phyloP scores from a whole-genome alignment of 495 filamentous ascomycete species.

The Alectoria sarmentosa region DNA sequence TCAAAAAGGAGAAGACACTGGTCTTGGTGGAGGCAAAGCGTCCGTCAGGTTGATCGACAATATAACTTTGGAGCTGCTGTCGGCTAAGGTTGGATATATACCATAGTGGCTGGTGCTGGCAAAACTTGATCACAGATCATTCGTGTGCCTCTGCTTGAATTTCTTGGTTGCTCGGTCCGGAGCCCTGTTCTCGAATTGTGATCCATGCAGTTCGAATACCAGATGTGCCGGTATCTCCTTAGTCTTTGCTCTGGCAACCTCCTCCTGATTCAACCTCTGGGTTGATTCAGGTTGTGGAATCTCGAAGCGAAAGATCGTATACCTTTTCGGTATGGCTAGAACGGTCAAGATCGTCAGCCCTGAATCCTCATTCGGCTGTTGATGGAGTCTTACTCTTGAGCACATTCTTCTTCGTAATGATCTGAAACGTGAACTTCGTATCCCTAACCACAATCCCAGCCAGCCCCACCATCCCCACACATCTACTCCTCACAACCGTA shows the following conservation, averaged over 20 bases:
- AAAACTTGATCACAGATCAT: constrained; percentile 50
- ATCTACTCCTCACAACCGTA: constrained; percentile 74
- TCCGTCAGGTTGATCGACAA: constrained; percentile 93
- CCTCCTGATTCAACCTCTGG: constrained; percentile 19
- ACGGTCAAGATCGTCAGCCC: background rate
- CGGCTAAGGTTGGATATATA: constrained; percentile 21
- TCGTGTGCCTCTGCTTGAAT: constrained; percentile 69
- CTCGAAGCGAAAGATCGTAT: constrained; percentile 74
- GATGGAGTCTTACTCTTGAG: constrained; percentile 48
- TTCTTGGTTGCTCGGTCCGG: constrained; percentile 85
- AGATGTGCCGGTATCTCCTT: constrained; percentile 35
- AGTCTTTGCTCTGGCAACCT: constrained; percentile 25
- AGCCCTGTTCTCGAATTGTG: constrained; percentile 75
- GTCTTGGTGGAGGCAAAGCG: constrained; percentile 59
- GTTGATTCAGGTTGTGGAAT: constrained; percentile 46
- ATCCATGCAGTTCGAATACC: constrained; percentile 81
- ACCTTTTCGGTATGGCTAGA: constrained; percentile 74
- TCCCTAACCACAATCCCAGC: constrained; percentile 85
- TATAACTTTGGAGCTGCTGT: constrained; percentile 55
- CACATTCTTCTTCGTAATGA: constrained; percentile 59
- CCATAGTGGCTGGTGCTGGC: background rate
- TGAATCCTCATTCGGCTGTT: background rate
- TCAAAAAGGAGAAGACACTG: constrained; percentile 57
- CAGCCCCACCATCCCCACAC: constrained; percentile 72
- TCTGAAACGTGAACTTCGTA: constrained; percentile 75